Conservation (phyloP, 352 stramenopile species). For the Phytophthora capsici region DNA sequence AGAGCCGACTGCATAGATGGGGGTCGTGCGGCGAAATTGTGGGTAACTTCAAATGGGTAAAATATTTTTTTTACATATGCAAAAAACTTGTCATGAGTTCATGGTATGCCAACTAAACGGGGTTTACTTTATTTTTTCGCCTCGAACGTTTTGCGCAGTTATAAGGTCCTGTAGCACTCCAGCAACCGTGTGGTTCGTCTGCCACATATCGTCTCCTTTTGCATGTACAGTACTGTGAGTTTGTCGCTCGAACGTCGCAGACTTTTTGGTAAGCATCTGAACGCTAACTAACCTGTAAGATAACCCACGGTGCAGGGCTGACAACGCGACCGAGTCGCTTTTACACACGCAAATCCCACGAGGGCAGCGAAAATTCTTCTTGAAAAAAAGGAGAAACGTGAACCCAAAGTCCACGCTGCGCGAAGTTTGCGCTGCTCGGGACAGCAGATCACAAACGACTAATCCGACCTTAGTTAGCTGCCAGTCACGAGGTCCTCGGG, state of each 20-base stretch:
- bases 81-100: too few species aligned
- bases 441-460: conserved; percentile 3
- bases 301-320: neutral
- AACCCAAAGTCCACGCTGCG: conserved; percentile 4
- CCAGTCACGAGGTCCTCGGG: neutral
- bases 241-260: too few species aligned
- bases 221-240: neutral
- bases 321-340: conserved; percentile 6
- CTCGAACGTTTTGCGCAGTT: neutral
- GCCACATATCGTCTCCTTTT: neutral
- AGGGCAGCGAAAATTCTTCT: conserved; percentile 8
- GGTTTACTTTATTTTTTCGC: too few species aligned
- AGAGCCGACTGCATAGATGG: too few species aligned
- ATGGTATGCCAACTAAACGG: too few species aligned
- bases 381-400: conserved; percentile 11
- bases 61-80: too few species aligned
- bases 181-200: neutral
- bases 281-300: neutral
- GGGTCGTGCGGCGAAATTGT: too few species aligned
- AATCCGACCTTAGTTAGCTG: conserved; percentile 2
- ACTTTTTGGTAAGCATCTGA: too few species aligned
- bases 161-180: neutral
- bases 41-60: too few species aligned
- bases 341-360: conserved; percentile 15
- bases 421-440: neutral